Conservation (phyloP, 768 basidiomycete species). For the Mrakia gelida region DNA sequence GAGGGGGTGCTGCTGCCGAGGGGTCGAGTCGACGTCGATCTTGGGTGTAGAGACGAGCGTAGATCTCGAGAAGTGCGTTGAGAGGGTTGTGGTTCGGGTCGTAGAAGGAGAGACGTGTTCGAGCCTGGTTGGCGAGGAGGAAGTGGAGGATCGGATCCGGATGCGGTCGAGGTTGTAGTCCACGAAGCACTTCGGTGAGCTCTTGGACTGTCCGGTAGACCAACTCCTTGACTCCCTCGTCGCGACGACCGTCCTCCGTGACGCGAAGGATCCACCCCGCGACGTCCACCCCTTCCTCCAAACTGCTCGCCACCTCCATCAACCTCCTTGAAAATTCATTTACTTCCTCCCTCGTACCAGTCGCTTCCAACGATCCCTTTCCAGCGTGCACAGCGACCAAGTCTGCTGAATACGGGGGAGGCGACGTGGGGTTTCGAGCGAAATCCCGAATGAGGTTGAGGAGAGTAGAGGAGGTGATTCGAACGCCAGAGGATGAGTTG, state of each 20-base stretch:
- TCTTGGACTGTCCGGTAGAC: too few relatives aligned
- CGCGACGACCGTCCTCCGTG: not conserved
- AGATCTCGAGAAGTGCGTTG: not conserved
- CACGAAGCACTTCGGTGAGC: too few relatives aligned
- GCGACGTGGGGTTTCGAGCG: not conserved
- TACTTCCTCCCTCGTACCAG: not conserved
- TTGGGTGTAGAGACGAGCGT: not conserved
- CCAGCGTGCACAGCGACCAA: too few relatives aligned
- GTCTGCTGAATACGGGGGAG: too few relatives aligned
- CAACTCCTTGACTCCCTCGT: not conserved
- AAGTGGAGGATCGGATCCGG: not conserved
- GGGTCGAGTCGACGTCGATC: not conserved
- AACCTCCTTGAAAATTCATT: not conserved
- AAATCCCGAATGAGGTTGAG: not conserved
- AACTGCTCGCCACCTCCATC: not conserved
- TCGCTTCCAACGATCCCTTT: not conserved
- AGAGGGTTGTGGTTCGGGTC: not conserved
- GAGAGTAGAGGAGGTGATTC: not conserved
- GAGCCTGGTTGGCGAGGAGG: not conserved
- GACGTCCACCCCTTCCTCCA: not conserved
- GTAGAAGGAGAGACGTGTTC: not conserved
- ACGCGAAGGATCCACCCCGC: not conserved
- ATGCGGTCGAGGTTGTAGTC: not conserved
- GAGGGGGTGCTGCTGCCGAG: not conserved
- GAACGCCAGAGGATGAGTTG: too few relatives aligned